Percentiles rank a stretch among this genome's conserved stretches.
Evolutionary conservation across 192 early-diverging fungal genomes (phyloP).

Genomic region (Gonapodya prolifera): DNA sequence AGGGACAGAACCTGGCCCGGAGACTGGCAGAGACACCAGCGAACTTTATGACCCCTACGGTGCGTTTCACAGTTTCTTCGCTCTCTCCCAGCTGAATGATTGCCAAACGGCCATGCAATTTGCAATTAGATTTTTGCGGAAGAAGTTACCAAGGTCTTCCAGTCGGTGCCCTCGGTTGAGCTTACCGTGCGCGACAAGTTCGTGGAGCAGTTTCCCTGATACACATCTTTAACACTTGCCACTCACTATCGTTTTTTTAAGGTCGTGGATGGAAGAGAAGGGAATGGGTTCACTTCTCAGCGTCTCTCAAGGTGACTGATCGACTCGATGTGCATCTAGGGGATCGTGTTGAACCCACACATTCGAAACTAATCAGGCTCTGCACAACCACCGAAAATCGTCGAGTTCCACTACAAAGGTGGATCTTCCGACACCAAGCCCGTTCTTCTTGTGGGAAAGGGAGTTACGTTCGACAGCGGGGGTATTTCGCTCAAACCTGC

Average conservation of each 20-base stretch:
- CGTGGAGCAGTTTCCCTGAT: too few relatives aligned
- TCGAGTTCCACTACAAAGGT: slow-evolving; percentile 79
- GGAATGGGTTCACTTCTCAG: slow-evolving; percentile 77
- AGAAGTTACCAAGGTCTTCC: slow-evolving; percentile 11
- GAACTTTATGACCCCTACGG: slow-evolving; percentile 77
- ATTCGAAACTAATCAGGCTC: too few relatives aligned
- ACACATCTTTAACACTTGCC: too few relatives aligned
- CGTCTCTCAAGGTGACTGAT: slow-evolving; percentile 67
- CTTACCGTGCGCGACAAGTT: slow-evolving; percentile 57
- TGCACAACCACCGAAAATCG: slow-evolving; percentile 61
- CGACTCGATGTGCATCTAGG: too few relatives aligned
- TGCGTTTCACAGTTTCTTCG: too few relatives aligned
- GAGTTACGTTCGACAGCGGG: slow-evolving; percentile 77
- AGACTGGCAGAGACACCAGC: slow-evolving; percentile 74
- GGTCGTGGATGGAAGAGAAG: slow-evolving; percentile 58
- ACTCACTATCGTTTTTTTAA: too few relatives aligned
- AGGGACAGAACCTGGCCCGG: slow-evolving; percentile 74
- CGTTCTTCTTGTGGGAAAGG: slow-evolving; percentile 83
- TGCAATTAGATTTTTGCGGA: not conserved
- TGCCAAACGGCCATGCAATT: slow-evolving; percentile 14
- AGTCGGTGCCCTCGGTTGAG: slow-evolving; percentile 28
- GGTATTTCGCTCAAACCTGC: slow-evolving; percentile 81
- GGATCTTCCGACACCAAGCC: slow-evolving; percentile 36
- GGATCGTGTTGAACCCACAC: too few relatives aligned
- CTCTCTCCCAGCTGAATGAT: slow-evolving; percentile 37